Conservation (phyloP, 2,329 filamentous ascomycete species). For the Zarea fungicola region DNA sequence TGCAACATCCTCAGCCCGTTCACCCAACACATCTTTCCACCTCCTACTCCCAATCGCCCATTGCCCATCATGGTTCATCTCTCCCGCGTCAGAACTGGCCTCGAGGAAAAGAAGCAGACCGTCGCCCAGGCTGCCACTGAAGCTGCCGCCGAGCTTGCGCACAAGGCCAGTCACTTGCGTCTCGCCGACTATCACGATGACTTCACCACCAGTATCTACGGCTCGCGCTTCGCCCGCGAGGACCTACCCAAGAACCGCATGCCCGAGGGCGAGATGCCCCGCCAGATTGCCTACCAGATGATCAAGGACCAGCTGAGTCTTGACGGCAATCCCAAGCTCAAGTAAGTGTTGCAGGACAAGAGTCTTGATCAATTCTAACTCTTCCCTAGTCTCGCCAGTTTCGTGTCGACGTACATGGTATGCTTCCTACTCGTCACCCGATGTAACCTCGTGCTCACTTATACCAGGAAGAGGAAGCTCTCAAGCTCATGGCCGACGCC, state of each 20-base stretch:
- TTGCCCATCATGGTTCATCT: constrained; percentile 11
- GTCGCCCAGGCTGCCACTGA: no score
- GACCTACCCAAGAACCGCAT: constrained; percentile 82
- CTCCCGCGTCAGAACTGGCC: constrained; percentile 9
- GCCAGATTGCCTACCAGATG: constrained; percentile 89
- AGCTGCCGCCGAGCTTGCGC: constrained; percentile 28
- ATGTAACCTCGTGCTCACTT: background rate
- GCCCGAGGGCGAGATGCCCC: constrained; percentile 86
- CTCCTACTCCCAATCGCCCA: no score
- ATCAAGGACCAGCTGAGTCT: constrained; percentile 92
- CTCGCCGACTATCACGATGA: constrained; percentile 48
- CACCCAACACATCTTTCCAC: no score
- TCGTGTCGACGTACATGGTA: constrained; percentile 96
- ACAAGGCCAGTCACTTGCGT: constrained; percentile 39
- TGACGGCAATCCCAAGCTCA: constrained; percentile 86
- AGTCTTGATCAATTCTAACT: constrained; percentile 19
- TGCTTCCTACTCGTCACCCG: constrained; percentile 15
- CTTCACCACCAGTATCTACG: constrained; percentile 79
- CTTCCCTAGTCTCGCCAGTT: constrained; percentile 69
- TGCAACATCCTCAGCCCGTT: no score
- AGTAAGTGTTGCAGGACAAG: constrained; percentile 39
- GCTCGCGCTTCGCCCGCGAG: constrained; percentile 73
- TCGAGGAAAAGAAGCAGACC: background rate
- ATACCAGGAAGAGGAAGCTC: constrained; percentile 78
- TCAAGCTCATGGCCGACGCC: constrained; percentile 89